Evolutionary conservation across 345 rosid species (phyloP), one percentile per base, ranked within the genome.

Genomic region (Excoecaria cochinchinensis): DNA sequence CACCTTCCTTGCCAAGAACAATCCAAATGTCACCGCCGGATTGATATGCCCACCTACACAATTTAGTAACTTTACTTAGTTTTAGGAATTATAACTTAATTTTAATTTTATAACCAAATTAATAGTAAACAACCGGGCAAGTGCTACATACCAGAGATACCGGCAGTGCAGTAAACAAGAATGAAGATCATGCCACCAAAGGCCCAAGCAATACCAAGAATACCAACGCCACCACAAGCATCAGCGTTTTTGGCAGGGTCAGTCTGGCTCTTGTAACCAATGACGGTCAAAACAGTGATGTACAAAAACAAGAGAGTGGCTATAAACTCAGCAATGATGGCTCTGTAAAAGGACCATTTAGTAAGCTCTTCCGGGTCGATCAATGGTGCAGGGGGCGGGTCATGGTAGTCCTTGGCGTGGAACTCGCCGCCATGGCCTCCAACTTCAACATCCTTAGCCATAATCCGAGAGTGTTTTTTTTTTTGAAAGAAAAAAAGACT

Each of bases 101-200:
- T 31, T 31, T 31, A 31, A 31, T 31, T 31, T 31, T 31, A 31
- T 31, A 31, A 31, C 31, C 31, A 31, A 31, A 31, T 0, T 31
- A 31, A 31, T 31, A 31, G 31, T 31, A 31, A 31, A 31, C 2
- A 31, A 31, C 1, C 31, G 31, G 31, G 31, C 31, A 31, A 31
- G 31, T 31, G 31, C 31, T 31, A 31, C 31, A 31, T 31, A 84
- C 86, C 85, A 0, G 85, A 85, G 56, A 85, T 82, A 56, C 87
- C 87, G 59, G 85, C 87, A 11, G 87, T 85, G 80, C 87, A 85
- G 83, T 85, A 82, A 38, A 85, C 87, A 36, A 85, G 87, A 69
- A 84, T 63, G 53, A 85, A 85, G 65, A 85, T 85, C 87, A 85
- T 85, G 70, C 87, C 87, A 24, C 87, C 87, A 21, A 85, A 85